Evolutionary conservation across 371 early-diverging fungal genomes (phyloP).

Genomic region (Rhizopus microsporus): DNA sequence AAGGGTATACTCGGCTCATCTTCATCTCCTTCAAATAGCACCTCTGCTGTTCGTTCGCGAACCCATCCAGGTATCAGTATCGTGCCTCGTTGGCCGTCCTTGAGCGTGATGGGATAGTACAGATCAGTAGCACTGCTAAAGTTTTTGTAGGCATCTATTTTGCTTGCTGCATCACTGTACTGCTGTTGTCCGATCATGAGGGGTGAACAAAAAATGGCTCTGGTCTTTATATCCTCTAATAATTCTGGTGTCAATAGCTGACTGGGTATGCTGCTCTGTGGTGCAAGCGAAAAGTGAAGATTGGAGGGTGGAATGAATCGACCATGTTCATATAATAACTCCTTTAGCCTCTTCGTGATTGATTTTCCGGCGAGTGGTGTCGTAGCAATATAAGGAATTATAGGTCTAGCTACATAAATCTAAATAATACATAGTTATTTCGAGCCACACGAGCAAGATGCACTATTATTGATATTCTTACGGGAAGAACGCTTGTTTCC

Average conservation of each 20-base stretch:
- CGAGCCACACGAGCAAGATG: background rate
- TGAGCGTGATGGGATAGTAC: conserved; percentile 47
- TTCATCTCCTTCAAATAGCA: conserved; percentile 82
- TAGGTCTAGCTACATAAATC: conserved; percentile 78
- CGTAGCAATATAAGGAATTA: conserved; percentile 67
- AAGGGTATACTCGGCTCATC: conserved; percentile 65
- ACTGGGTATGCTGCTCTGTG: conserved; percentile 43
- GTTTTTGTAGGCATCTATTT: conserved; percentile 56
- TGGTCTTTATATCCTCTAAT: conserved; percentile 75
- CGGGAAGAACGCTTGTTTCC: conserved; percentile 79
- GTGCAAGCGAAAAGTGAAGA: conserved; percentile 48
- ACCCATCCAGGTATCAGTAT: conserved; percentile 86
- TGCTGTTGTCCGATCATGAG: conserved; percentile 41
- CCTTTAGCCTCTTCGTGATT: conserved; percentile 59
- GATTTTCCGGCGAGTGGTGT: conserved; percentile 77
- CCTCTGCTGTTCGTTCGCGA: conserved; percentile 80
- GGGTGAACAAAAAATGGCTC: conserved; percentile 70
- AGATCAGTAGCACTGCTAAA: conserved; percentile 61
- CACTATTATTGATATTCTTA: conserved; percentile 34
- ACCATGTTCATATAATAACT: conserved; percentile 60
- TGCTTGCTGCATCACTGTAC: conserved; percentile 28
- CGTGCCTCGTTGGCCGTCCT: conserved; percentile 52
- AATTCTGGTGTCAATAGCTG: conserved; percentile 49
- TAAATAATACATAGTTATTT: conserved; percentile 19
- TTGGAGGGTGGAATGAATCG: conserved; percentile 48